Base-by-base conservation (phyloP, 2,329 filamentous ascomycete species). In the Didymella keratinophila region DNA sequence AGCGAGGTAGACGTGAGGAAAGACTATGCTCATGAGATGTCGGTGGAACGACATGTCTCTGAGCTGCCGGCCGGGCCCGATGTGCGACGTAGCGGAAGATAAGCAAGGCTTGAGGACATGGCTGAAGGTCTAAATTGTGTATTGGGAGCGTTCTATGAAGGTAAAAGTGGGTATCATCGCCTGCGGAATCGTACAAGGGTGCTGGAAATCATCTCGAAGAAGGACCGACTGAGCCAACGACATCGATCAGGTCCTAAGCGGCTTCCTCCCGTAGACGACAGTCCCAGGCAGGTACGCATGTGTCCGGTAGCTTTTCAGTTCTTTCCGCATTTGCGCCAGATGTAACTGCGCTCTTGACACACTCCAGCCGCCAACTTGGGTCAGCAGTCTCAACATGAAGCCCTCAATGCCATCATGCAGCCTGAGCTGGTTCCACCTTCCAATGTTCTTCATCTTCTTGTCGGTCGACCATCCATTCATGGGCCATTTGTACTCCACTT, bases 251-350 rank as follows among this genome's bases (percentile, higher is more conserved):
- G 45, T 53, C 10, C 11, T 37, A 30, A 70, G 47, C 2, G 75
- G 74, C 58, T 76, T 77, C 30, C 73, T 60, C 1, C 70, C 75
- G 49, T 77, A 77, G 2, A 77, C 75, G 0, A 76, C 74, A 0
- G 73, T 75, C 10, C 74, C 74, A 0, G 71, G 71, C 12, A 76
- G 62, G 57, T 78, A 78, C 1, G 74, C 75, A 47, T 78, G 76
- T 2, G 68, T 64, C 45, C 65, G 68, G 52, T 68, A 66, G 45
- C 75, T 72, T 52, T 69, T 75, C 25, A 77, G 23, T 49, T 71
- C 69, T 45, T 66, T 71, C 2, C 75, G 66, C 70, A 76, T 76
- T 51, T 75, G 63, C 14, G 75, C 76, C n/a, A 77, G 65, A 56
- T 75, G 73, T 14, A 77, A 39, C 49, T 78, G 74, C 8, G 73